These are phyloP conservation scores for Calonectria hongkongensis DNA, from an alignment of 2,329 filamentous ascomycete species.

Conservation along the genomic window DNA sequence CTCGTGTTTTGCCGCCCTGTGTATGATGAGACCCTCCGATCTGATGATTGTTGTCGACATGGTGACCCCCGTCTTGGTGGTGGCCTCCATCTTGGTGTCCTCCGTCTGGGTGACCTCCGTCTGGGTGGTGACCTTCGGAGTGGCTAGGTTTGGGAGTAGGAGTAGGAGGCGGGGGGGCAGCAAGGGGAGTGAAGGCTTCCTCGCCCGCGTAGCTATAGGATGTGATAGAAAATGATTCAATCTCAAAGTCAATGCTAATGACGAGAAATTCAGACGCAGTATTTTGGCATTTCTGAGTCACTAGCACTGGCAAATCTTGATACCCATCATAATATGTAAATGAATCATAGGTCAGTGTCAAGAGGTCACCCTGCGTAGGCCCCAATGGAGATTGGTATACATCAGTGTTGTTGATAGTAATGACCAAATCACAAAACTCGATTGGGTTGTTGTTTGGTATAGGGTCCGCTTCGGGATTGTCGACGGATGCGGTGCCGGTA, in stretches of 20 bases:
- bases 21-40: background rate
- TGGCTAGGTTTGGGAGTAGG: background rate
- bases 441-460: background rate
- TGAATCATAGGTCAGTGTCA: background rate
- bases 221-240: background rate
- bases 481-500: background rate
- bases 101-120: background rate
- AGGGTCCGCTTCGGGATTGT: background rate
- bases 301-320: background rate
- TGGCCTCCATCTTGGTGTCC: background rate
- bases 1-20: background rate
- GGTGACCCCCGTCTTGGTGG: background rate
- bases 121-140: background rate
- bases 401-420: background rate
- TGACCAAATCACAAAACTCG: background rate
- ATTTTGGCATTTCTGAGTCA: background rate
- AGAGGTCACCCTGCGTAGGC: background rate
- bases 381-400: background rate
- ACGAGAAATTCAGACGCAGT: background rate
- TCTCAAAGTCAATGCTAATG: background rate
- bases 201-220: background rate
- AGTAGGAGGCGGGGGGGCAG: background rate
- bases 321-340: background rate
- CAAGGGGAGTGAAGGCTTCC: background rate
- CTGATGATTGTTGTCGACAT: background rate